These are phyloP conservation scores for Clavulina sp. DNA, from an alignment of 768 basidiomycete genomes.

Conservation along the genomic window DNA sequence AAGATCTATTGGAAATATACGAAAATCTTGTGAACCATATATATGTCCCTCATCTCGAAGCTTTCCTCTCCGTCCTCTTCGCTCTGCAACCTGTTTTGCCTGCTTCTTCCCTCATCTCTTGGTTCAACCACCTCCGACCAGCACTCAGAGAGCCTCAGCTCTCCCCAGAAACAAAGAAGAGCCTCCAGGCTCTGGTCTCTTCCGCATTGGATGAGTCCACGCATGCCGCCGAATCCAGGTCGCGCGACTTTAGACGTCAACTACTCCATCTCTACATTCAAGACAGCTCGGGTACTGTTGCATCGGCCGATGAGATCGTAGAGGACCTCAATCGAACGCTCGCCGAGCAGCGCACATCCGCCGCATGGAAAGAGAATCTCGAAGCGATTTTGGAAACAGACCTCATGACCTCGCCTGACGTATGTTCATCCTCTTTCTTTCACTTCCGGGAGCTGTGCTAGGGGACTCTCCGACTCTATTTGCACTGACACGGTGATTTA, in stretches of 20 bases:
- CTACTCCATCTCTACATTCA: slow-evolving; percentile 61
- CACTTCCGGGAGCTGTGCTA: slow-evolving; percentile 4
- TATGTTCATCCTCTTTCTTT: slow-evolving; percentile 21
- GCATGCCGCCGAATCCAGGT: slow-evolving; percentile 26
- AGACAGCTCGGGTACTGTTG: slow-evolving; percentile 54
- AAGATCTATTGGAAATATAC: slow-evolving; percentile 48
- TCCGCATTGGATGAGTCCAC: slow-evolving; percentile 34
- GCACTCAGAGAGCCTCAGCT: slow-evolving; percentile 60
- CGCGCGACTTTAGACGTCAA: slow-evolving; percentile 46
- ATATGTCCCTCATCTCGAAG: slow-evolving; percentile 40
- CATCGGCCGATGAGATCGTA: slow-evolving; percentile 48
- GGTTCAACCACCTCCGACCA: slow-evolving; percentile 71
- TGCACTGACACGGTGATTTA: no score
- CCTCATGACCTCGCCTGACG: slow-evolving; percentile 45
- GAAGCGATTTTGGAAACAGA: slow-evolving; percentile 56
- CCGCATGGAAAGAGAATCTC: slow-evolving; percentile 61
- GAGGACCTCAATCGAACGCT: slow-evolving; percentile 45
- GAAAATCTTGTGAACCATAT: slow-evolving; percentile 47
- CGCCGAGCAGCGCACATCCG: slow-evolving; percentile 41
- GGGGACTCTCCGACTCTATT: no score
- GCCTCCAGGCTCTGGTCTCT: slow-evolving; percentile 58
- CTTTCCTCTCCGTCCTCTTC: slow-evolving; percentile 47
- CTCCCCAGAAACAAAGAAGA: slow-evolving; percentile 34
- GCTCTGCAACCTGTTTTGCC: slow-evolving; percentile 45
- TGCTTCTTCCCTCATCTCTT: slow-evolving; percentile 51